A percentile compares a stretch with the other conserved stretches of the same genome.
Conservation (phyloP, 169 alveolate genomes). For the Babesia microti region DNA sequence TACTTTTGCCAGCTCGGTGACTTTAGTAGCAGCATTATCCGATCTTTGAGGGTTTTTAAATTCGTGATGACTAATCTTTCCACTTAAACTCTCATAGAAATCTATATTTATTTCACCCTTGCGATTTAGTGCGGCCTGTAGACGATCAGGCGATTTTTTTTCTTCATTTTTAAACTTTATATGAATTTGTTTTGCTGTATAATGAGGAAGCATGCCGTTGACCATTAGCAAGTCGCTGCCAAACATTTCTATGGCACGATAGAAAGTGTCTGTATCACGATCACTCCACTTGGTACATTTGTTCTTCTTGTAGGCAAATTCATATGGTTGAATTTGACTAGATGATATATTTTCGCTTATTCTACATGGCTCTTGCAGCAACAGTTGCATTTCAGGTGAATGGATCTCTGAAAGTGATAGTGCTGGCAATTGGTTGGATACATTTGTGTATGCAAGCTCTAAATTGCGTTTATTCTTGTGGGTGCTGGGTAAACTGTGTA, state of each 20-base stretch:
- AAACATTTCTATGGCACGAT: conserved; percentile 53
- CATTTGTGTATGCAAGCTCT: neutral
- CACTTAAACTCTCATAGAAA: conserved; percentile 51
- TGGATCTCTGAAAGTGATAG: neutral
- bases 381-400: conserved; percentile 9
- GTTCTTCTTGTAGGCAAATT: conserved; percentile 49
- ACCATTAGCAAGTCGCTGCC: conserved; percentile 61
- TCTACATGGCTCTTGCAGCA: conserved; percentile 8
- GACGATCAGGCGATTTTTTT: conserved; percentile 42
- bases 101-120: conserved; percentile 44
- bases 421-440: conserved; percentile 1
- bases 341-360: conserved; percentile 12
- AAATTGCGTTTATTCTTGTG: neutral
- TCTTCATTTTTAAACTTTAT: conserved; percentile 59
- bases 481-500: conserved; percentile 12
- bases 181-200: conserved; percentile 53
- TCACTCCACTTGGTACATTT: conserved; percentile 52
- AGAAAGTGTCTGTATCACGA: conserved; percentile 52
- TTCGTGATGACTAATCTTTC: too few species aligned
- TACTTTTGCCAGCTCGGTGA: too few species aligned
- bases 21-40: too few species aligned
- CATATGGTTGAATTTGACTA: conserved; percentile 23
- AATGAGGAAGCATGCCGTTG: conserved; percentile 52
- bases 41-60: too few species aligned
- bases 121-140: conserved; percentile 44